These are phyloP conservation scores for Colletotrichum truncatum DNA, from an alignment of 2,329 filamentous ascomycete genomes.

Conservation along the genomic window DNA sequence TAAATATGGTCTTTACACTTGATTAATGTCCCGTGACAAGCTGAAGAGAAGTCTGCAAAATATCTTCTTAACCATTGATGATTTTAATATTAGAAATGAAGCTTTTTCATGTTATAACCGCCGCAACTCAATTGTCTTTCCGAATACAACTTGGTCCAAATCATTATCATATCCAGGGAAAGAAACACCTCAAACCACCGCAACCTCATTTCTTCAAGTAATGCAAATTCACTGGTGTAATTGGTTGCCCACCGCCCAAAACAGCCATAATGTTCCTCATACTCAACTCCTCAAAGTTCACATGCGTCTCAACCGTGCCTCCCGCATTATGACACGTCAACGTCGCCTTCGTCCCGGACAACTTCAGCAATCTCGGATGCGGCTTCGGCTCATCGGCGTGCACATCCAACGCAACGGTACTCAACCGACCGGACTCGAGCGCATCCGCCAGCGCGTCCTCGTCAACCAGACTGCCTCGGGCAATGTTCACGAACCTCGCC, in stretches of 20 bases:
- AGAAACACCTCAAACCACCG: too few species aligned
- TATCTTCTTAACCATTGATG: too few species aligned
- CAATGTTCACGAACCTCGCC: conserved; percentile 71
- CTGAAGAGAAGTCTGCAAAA: too few species aligned
- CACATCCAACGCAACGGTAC: conserved; percentile 70
- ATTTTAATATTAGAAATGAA: too few species aligned
- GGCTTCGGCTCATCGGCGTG: conserved; percentile 68
- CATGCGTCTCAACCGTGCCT: conserved; percentile 71
- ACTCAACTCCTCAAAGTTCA: conserved; percentile 72
- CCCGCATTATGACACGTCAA: conserved; percentile 75
- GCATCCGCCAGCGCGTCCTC: conserved; percentile 70
- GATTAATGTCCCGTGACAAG: too few species aligned
- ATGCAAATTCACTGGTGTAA: conserved; percentile 72
- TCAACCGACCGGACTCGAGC: conserved; percentile 59
- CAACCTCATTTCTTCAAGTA: conserved; percentile 49
- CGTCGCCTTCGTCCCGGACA: conserved; percentile 58
- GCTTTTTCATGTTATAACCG: too few species aligned
- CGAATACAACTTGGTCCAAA: too few species aligned
- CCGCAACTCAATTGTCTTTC: too few species aligned
- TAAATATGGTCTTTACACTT: too few species aligned
- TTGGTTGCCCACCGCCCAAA: conserved; percentile 56
- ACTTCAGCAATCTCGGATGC: conserved; percentile 52
- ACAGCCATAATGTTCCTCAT: conserved; percentile 74
- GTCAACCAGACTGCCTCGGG: conserved; percentile 71
- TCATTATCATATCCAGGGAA: too few species aligned